Percentiles rank a stretch among this genome's conserved stretches.
These are phyloP conservation scores for Kodamaea suecica DNA, from an alignment of 1,139 yeast species.

Conservation along the genomic window DNA sequence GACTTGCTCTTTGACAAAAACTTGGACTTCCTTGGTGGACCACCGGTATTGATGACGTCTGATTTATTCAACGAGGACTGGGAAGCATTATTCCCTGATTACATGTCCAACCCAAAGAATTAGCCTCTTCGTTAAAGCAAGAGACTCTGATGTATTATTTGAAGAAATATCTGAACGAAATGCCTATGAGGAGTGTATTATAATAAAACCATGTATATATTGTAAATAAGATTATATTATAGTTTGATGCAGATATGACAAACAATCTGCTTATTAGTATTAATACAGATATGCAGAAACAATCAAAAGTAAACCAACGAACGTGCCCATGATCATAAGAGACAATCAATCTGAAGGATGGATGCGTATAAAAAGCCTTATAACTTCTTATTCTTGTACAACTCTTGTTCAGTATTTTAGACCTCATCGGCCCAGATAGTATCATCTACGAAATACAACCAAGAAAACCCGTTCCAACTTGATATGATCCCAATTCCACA, in stretches of 20 bases:
- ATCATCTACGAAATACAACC: slow-evolving; percentile 83
- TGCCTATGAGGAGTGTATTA: no score
- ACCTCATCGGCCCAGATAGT: slow-evolving; percentile 46
- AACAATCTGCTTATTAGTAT: no score
- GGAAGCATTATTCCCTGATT: slow-evolving; percentile 49
- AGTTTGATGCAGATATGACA: no score
- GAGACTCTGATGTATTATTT: no score
- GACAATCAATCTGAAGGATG: no score
- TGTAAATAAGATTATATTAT: no score
- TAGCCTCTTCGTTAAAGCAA: no score
- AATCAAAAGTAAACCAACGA: no score
- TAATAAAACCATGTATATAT: no score
- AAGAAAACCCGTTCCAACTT: slow-evolving; percentile 85
- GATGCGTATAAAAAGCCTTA: no score
- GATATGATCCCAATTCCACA: slow-evolving; percentile 82
- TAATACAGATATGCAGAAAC: not conserved
- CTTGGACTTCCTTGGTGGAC: slow-evolving; percentile 49
- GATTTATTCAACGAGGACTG: slow-evolving; percentile 50
- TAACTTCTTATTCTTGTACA: not conserved
- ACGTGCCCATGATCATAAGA: no score
- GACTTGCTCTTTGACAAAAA: slow-evolving; percentile 25
- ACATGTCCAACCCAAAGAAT: slow-evolving; percentile 19
- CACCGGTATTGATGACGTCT: slow-evolving; percentile 52
- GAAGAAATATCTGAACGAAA: no score
- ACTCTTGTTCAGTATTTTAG: slow-evolving; percentile 3